Conservation (phyloP, 176 grass and related monocot species). For the maize (Zea mays) region Zm-B73-REFERENCE-NAM-5.0 NC_050104.1:24495501-24496000, state of each 20-base stretch:
- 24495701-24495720: background rate
- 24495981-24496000: conserved; percentile 70
- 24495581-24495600: conserved; percentile 76
- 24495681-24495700: background rate
- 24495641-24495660: conserved; percentile 77
- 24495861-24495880: background rate
- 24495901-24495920: conserved; percentile 70
- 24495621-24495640: conserved; percentile 59
- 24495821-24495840: background rate
- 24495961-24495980: conserved; percentile 87
- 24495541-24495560: conserved; percentile 88
- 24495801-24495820: background rate
- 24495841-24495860: background rate
- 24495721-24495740: background rate
- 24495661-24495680: conserved; percentile 84
- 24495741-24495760: background rate
- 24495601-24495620: conserved; percentile 65
- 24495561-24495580: conserved; percentile 70
- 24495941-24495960: conserved; percentile 84
- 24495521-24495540: conserved; percentile 56
- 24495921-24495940: conserved; percentile 81
- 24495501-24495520: background rate
- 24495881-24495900: background rate
- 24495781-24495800: background rate
- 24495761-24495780: background rate